Evolutionary conservation across 306 rosid genomes (phyloP), one percentile per base, ranked within the genome.

Genomic region (Prunus campanulata): DNA sequence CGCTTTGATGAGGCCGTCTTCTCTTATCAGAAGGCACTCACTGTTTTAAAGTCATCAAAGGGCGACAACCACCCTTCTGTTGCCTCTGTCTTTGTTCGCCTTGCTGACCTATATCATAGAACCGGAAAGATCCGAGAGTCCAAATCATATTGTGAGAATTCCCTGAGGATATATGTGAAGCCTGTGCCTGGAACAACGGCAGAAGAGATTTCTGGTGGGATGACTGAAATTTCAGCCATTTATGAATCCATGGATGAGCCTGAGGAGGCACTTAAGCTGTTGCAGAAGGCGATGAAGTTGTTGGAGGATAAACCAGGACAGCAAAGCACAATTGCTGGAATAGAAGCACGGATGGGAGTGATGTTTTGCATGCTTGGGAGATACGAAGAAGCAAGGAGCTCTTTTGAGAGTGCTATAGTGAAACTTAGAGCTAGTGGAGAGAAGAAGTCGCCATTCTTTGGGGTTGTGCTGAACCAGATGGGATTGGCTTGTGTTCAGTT

Each of bases 251-350:
- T 96, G 4, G 89, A 93, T 83, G 99, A 96, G 83, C 98, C 99
- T 0, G 97, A 91, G 79, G 98, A 96, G 74, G 98, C 99, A 1
- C 79, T 96, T 81, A 96, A 92, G 86, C 93, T 92, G 57, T 80
- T 96, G 74, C 90, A 79, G 49, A 88, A 87, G 89, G 96, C 98
- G 1, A 89, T 89, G 98, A 91, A 87, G 77, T 83, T 96, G 83
- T 83, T 96, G 85, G 99, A 96, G 81, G 98, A 93, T 85, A 96
- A 96, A 68, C 98, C 98, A 2, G 99, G 99, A 76, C 98, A 96
- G 86, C 99, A 96, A 71, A 89, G 99, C 83, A 86, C 99, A 2
- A 81, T 96, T 83, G 99, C 99, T 0, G 99, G 99, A 50, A 91
- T 96, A 60, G 99, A 96, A 83, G 97, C 99, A 11, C 88, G 98